Base-by-base conservation (phyloP, 768 basidiomycete species). In the Termitomyces sp. region DNA sequence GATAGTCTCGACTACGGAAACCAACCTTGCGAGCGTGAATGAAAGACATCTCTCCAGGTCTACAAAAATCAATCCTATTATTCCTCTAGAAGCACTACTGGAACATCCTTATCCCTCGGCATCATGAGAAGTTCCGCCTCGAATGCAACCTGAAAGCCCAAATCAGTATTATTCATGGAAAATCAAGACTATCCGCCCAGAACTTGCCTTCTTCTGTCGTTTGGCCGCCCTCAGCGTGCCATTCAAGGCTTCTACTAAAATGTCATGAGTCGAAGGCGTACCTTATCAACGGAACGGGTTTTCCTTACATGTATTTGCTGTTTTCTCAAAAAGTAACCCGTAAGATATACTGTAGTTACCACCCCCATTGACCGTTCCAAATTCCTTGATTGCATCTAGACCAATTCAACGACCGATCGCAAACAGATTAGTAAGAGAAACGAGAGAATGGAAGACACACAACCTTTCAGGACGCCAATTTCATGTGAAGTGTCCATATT, bases 81-180 rank as follows among this genome's bases (percentile, higher is more conserved):
- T 58, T 61, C 63, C 49, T 73, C 72, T n/a, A 79, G 61, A 48
- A 73, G 63, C 3, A 74, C 68, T 23, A 79, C 75, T 46, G 72
- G 71, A 4, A 78, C 76, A 54, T 78, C 76, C 60, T 78, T 78
- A 62, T 79, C 77, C 60, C 67, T 75, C 32, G 77, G 78, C 76
- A 78, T 78, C 76, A 80, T 77, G 55, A 80, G 58, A 10, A 80
- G 67, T 62, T 80, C 78, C 16, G 70, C 75, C 41, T 75, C 68
- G 59, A 79, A 79, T 2, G 72, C 59, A 19, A 78, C 76, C 77
- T 79, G 35, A 8, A 57, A 1, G 21, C 43, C 46, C 23, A 44
- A 14, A 52, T 51, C n/a, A 51, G 17, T 50, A 35, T 4, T 10
- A 8, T 35, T 25, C 16, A 12, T 10, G 16, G 16, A 23, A 49